phyloP scores from a whole-genome alignment of 176 grass and related monocot genomes.

The Canna indica region DNA sequence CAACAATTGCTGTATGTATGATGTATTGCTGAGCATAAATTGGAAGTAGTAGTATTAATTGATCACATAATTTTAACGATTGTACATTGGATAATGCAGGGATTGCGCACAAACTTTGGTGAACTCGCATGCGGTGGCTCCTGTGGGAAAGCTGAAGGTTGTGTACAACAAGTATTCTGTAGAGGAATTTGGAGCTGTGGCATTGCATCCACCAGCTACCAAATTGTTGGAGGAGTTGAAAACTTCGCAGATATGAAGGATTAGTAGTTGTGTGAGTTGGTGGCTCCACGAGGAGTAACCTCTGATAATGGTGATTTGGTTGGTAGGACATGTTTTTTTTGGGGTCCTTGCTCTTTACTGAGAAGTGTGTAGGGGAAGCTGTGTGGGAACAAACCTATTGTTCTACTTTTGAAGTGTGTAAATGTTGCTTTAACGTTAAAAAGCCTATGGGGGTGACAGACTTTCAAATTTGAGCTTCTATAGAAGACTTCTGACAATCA shows the following conservation, averaged over 20 bases:
- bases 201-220: conserved; percentile 37
- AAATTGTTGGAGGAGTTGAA: conserved; percentile 1
- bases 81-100: conserved; percentile 24
- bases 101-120: conserved; percentile 43
- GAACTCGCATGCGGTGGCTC: conserved; percentile 34
- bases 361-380: too few relatives aligned
- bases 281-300: too few relatives aligned
- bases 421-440: too few relatives aligned
- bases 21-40: background rate
- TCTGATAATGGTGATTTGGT: too few relatives aligned
- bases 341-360: too few relatives aligned
- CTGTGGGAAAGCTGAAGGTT: conserved; percentile 53
- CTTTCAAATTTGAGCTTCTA: too few relatives aligned
- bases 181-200: conserved; percentile 52
- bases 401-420: too few relatives aligned
- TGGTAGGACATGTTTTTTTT: too few relatives aligned
- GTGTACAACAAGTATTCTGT: conserved; percentile 76
- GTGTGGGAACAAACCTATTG: too few relatives aligned
- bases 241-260: background rate
- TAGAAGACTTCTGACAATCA: too few relatives aligned
- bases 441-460: too few relatives aligned
- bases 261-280: too few relatives aligned
- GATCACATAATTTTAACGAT: background rate
- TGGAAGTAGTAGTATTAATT: background rate
- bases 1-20: conserved; percentile 54